phyloP scores from a whole-genome alignment of 805 yeast genomes.

The Candida vartiovaarae region DNA sequence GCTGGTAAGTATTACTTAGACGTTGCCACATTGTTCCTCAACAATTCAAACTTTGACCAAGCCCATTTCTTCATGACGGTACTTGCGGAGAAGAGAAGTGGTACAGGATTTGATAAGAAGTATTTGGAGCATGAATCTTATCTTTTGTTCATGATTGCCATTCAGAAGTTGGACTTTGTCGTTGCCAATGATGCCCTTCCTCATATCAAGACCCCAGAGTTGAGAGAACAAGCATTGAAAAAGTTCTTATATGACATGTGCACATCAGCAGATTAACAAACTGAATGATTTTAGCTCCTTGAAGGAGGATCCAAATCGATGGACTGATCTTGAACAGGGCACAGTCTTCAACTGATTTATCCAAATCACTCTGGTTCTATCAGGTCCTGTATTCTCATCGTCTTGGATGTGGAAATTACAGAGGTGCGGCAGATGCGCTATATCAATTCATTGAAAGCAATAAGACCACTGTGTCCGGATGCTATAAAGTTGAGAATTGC shows the following conservation, averaged over 20 bases:
- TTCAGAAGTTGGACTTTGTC: slow-evolving; percentile 25
- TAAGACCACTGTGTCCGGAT: slow-evolving; percentile 2
- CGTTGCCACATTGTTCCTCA: slow-evolving; percentile 30
- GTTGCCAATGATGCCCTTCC: slow-evolving; percentile 29
- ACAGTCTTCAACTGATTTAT: slow-evolving; percentile 20
- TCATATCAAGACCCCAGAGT: slow-evolving; percentile 13
- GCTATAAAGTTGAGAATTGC: slow-evolving; percentile 14
- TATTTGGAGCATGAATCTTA: slow-evolving; percentile 17
- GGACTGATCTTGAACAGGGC: slow-evolving; percentile 30
- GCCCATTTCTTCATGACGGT: slow-evolving; percentile 31
- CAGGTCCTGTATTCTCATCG: slow-evolving; percentile 47
- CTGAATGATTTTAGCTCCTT: slow-evolving; percentile 37
- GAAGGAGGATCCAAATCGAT: slow-evolving; percentile 37
- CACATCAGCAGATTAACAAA: slow-evolving; percentile 30
- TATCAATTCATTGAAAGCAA: slow-evolving; percentile 32
- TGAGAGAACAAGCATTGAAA: slow-evolving; percentile 21
- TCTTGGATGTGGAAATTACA: slow-evolving; percentile 39
- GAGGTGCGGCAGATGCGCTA: slow-evolving; percentile 41
- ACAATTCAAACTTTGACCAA: slow-evolving; percentile 22
- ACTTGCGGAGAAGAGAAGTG: slow-evolving; percentile 16
- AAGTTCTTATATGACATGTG: slow-evolving; percentile 33
- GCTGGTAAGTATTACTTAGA: slow-evolving; percentile 31
- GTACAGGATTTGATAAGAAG: slow-evolving; percentile 18
- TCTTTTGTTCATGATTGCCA: slow-evolving; percentile 22
- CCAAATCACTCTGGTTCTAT: slow-evolving; percentile 35